Evolutionary conservation across 2,329 filamentous ascomycete genomes (phyloP).

Genomic region (Xylariaceae sp.): DNA sequence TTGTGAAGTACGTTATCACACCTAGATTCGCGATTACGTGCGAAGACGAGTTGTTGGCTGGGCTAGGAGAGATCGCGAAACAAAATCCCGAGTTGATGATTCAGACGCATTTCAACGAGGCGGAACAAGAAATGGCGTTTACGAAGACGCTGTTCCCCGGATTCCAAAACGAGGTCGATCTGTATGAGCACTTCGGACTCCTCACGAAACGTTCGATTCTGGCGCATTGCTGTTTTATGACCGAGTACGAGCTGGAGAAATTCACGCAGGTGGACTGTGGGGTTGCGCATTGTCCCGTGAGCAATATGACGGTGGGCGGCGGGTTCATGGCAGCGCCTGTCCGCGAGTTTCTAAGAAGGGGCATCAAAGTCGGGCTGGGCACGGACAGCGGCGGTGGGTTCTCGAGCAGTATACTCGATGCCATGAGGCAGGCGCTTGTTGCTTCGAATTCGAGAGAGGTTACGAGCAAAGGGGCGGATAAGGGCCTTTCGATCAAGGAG

Average conservation of each 20-base stretch:
- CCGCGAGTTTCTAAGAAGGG: constrained; percentile 53
- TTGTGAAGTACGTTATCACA: constrained; percentile 53
- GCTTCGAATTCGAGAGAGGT: constrained; percentile 49
- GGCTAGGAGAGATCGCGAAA: constrained; percentile 53
- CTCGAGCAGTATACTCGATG: constrained; percentile 57
- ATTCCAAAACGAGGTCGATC: constrained; percentile 55
- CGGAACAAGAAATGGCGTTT: constrained; percentile 55
- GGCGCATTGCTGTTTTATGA: constrained; percentile 65
- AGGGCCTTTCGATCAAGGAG: constrained; percentile 48
- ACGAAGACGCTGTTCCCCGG: constrained; percentile 55
- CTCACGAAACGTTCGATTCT: constrained; percentile 57
- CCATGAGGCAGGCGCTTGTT: constrained; percentile 58
- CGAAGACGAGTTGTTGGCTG: constrained; percentile 49
- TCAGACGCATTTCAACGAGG: constrained; percentile 68
- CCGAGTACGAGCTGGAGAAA: constrained; percentile 50
- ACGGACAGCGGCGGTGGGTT: constrained; percentile 65
- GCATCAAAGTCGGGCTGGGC: constrained; percentile 64
- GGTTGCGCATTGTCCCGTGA: constrained; percentile 62
- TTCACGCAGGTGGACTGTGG: constrained; percentile 51
- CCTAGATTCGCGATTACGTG: constrained; percentile 63
- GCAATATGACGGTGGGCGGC: constrained; percentile 61
- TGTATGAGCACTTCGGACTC: constrained; percentile 56
- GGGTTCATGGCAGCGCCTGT: constrained; percentile 63
- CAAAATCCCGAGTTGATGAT: constrained; percentile 51
- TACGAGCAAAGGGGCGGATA: constrained; percentile 39